Evolutionary conservation across 495 filamentous ascomycete species (phyloP), one percentile per base, ranked within the genome.

Genomic region (Friedmanniomyces simplex): DNA sequence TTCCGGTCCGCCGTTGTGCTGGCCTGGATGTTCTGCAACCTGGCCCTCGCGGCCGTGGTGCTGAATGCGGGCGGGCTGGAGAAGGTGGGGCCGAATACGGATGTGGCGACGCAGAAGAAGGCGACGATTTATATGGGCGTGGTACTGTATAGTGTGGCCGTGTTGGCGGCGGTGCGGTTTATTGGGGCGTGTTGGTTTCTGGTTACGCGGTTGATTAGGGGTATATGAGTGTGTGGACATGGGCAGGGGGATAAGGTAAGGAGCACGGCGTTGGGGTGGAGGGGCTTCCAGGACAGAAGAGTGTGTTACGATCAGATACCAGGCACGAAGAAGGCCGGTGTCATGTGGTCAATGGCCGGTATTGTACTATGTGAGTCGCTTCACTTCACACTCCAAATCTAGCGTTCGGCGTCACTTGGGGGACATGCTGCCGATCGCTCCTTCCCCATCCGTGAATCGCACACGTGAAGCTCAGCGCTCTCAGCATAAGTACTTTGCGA

Each of bases 21-120:
- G 51, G 79, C 84, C 55, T 99, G 94, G 94, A 93, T 99, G 73
- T 89, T 96, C 66, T 91, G 82, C 63, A 99, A 99, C 71, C 87
- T 97, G 67, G 89, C 82, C 11, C 83, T 99, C 5, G 79, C 77
- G 3, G 93, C 93, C 0, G 80, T 91, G n/a, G 90, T 99, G 42
- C 72, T 97, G 56, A 87, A 84, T 60, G 81, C 86, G 1, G 94
- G 84, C 22, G 94, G 94, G 6, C 66, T 96, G 55, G 82, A 93
- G 55, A 77, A 76, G 22, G 76, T 93, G 41, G 71, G 73, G 7
- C 16, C 28, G 2, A 48, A 55, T 24, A 71, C 74, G 48, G 62
- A 74, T n/a, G 60, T 73, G 36, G 62, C 71, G 50, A 77, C 74
- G 39, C 60, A 67, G 48, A 68, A 70, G 60, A 78, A 83, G 54